Conservation (phyloP, 306 rosid genomes). For the Oemleria cerasiformis region DNA sequence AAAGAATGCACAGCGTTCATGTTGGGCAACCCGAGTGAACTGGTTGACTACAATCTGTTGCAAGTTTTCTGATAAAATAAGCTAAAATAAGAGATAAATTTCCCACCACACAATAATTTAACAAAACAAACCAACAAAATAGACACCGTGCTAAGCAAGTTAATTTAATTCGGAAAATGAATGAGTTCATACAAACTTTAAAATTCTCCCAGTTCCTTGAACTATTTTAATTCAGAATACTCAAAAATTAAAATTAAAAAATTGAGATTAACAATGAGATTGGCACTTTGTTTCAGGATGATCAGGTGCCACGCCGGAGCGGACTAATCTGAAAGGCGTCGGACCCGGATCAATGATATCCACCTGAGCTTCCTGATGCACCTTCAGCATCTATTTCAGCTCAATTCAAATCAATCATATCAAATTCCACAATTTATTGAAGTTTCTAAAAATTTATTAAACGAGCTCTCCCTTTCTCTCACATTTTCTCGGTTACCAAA, state of each 20-base stretch:
- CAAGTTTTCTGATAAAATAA: conserved; percentile 58
- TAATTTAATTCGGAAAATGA: background rate
- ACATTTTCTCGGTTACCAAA: background rate
- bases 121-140: background rate
- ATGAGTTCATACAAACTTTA: background rate
- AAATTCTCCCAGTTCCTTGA: background rate
- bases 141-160: background rate
- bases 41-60: conserved; percentile 84
- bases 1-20: conserved; percentile 60
- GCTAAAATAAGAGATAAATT: conserved; percentile 36
- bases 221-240: background rate
- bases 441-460: background rate
- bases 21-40: conserved; percentile 63
- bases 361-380: conserved; percentile 57
- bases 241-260: background rate
- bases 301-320: conserved; percentile 95
- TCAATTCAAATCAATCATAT: conserved; percentile 6
- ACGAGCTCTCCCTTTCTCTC: background rate
- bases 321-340: conserved; percentile 83
- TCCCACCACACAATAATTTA: conserved; percentile 3
- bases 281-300: conserved; percentile 90
- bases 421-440: background rate
- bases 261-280: background rate
- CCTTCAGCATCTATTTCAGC: conserved; percentile 64
- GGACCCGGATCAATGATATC: conserved; percentile 88